phyloP scores from a whole-genome alignment of 208 protist genomes.

The Giardia muris region DNA sequence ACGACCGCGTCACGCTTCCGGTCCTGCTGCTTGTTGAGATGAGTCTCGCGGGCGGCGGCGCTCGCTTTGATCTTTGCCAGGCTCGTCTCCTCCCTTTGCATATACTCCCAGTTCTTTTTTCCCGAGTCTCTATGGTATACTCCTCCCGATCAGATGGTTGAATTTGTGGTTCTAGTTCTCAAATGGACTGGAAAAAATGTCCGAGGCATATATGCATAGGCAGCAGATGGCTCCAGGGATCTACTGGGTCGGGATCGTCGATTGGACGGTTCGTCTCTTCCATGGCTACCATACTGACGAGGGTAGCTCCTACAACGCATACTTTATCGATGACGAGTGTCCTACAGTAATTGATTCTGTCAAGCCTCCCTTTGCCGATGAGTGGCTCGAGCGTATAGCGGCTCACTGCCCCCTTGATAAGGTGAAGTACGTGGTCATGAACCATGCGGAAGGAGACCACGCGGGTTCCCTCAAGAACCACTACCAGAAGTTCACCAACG shows the following conservation, averaged over 20 bases:
- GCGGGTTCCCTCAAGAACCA: background rate
- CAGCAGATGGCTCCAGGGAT: constrained; percentile 2
- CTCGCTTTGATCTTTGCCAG: background rate
- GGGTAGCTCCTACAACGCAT: constrained; percentile 12
- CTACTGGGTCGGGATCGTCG: constrained; percentile 10
- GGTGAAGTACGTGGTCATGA: constrained; percentile 11
- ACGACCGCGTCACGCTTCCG: background rate
- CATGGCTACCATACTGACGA: constrained; percentile 14
- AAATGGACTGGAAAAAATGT: background rate
- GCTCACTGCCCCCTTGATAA: background rate
- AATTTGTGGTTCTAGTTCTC: too few species aligned
- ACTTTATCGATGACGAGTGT: constrained; percentile 8
- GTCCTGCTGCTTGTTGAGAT: background rate
- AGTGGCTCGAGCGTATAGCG: background rate
- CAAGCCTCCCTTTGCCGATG: background rate
- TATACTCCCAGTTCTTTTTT: too few species aligned
- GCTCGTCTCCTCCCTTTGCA: background rate
- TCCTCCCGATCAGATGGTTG: too few species aligned
- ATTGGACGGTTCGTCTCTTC: constrained; percentile 8
- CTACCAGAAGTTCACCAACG: background rate
- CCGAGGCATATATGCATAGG: background rate
- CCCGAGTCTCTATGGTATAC: too few species aligned
- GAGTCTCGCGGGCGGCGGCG: background rate
- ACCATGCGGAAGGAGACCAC: constrained; percentile 27
- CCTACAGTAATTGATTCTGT: constrained; percentile 21